Conservation (phyloP, 2,329 filamentous ascomycete genomes). For the Diaporthe eres region DNA sequence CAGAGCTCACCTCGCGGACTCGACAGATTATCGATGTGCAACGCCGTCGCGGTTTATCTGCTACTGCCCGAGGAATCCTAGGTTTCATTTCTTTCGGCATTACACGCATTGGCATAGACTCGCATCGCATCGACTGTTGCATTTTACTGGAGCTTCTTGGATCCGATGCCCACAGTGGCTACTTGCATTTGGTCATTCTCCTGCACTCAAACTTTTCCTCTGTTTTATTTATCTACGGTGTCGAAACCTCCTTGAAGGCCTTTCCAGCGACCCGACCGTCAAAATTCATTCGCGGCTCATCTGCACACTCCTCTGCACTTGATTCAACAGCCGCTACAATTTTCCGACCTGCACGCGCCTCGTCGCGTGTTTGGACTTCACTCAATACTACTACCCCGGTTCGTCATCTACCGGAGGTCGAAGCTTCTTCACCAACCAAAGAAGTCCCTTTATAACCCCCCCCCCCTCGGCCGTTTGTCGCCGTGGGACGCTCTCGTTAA, state of each 20-base stretch:
- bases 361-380: constrained; percentile 23
- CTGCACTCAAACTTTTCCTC: constrained; percentile 30
- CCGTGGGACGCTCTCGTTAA: constrained; percentile 24
- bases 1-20: constrained; percentile 35
- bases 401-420: constrained; percentile 37
- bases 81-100: constrained; percentile 45
- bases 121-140: constrained; percentile 45
- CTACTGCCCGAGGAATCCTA: constrained; percentile 39
- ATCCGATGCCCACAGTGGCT: constrained; percentile 43
- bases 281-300: constrained; percentile 17
- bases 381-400: constrained; percentile 32
- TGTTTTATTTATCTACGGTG: constrained; percentile 29
- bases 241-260: constrained; percentile 24
- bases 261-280: constrained; percentile 26
- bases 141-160: constrained; percentile 47
- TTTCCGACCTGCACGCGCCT: constrained; percentile 31
- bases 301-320: constrained; percentile 31
- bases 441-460: constrained; percentile 22
- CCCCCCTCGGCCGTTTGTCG: constrained; percentile 9
- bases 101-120: constrained; percentile 50
- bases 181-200: constrained; percentile 40
- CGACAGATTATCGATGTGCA: constrained; percentile 34
- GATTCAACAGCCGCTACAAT: constrained; percentile 22
- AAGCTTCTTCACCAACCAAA: constrained; percentile 31
- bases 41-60: constrained; percentile 27